A percentile compares a stretch with the other conserved stretches of the same genome.
Evolutionary conservation across 306 rosid genomes (phyloP).

Genomic region (Acacia confusa): DNA sequence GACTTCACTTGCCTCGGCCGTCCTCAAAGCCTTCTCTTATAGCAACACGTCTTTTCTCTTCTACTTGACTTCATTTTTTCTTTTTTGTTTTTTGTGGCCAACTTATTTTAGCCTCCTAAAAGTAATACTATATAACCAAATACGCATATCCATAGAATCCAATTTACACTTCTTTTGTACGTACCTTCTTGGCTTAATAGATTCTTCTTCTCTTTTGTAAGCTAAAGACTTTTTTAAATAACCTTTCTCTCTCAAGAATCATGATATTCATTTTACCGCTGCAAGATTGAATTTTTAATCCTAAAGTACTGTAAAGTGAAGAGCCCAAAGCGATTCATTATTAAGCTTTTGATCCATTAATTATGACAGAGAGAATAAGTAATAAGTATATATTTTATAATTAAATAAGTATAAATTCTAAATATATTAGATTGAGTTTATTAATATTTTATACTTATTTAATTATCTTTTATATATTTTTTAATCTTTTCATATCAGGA

Average conservation of each 20-base stretch:
- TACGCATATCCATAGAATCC: no score
- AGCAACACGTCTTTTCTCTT: neutral
- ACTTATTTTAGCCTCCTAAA: neutral
- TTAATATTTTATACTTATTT: no score
- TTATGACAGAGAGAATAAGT: constrained; percentile 47
- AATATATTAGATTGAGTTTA: no score
- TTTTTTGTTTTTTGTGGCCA: neutral
- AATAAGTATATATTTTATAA: no score
- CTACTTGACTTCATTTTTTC: neutral
- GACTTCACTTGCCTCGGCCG: neutral
- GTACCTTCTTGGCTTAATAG: no score
- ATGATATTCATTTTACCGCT: neutral
- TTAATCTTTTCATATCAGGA: no score
- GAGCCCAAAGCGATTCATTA: neutral
- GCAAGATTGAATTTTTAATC: neutral
- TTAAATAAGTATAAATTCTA: no score
- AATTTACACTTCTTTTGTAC: neutral
- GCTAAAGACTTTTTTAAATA: neutral
- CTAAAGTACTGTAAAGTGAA: neutral
- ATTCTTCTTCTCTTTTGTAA: no score
- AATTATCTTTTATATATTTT: no score
- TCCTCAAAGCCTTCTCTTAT: neutral
- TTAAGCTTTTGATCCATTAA: constrained; percentile 4
- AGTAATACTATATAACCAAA: no score
- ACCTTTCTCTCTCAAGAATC: neutral